A percentile compares a stretch with the other conserved stretches of the same genome.
Evolutionary conservation across 108 stramenopile species (phyloP).

Genomic region (Discostella pseudostelligera): DNA sequence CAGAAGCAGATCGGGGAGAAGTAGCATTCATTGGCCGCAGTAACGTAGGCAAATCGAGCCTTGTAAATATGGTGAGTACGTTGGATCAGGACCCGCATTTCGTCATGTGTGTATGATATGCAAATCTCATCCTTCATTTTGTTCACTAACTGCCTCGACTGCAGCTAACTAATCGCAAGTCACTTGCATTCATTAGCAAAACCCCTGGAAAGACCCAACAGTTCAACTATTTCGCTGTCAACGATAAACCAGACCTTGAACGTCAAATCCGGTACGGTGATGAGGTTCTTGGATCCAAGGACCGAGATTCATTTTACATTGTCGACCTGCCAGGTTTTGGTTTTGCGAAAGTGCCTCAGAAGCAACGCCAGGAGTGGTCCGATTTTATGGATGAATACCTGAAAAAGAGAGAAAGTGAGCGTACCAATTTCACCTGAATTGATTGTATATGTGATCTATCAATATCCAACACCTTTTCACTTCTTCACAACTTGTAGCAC

Average conservation of each 20-base stretch:
- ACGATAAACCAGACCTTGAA: slow-evolving; percentile 81
- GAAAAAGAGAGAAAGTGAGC: slow-evolving; percentile 45
- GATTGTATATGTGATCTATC: neutral
- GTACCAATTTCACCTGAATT: neutral
- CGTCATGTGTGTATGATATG: neutral
- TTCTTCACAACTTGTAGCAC: neutral
- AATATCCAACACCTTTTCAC: neutral
- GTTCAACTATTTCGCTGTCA: slow-evolving; percentile 95
- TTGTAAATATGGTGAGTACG: slow-evolving; percentile 89
- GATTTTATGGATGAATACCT: slow-evolving; percentile 83
- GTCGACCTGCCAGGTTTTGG: slow-evolving; percentile 96
- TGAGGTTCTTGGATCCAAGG: slow-evolving; percentile 65
- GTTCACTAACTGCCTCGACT: neutral
- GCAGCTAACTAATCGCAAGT: slow-evolving; percentile 85
- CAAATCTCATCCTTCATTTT: neutral
- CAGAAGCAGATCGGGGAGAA: slow-evolving; percentile 80
- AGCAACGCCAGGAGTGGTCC: slow-evolving; percentile 79
- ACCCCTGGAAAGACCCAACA: slow-evolving; percentile 95
- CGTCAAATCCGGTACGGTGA: slow-evolving; percentile 87
- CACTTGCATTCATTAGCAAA: slow-evolving; percentile 91
- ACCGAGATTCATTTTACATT: slow-evolving; percentile 85
- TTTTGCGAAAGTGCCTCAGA: slow-evolving; percentile 89
- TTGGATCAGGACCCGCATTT: too few species aligned
- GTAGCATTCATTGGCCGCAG: slow-evolving; percentile 90
- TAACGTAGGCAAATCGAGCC: slow-evolving; percentile 91